Evolutionary conservation across 2,329 filamentous ascomycete species (phyloP).

Genomic region (Chaetomiaceae sp.): DNA sequence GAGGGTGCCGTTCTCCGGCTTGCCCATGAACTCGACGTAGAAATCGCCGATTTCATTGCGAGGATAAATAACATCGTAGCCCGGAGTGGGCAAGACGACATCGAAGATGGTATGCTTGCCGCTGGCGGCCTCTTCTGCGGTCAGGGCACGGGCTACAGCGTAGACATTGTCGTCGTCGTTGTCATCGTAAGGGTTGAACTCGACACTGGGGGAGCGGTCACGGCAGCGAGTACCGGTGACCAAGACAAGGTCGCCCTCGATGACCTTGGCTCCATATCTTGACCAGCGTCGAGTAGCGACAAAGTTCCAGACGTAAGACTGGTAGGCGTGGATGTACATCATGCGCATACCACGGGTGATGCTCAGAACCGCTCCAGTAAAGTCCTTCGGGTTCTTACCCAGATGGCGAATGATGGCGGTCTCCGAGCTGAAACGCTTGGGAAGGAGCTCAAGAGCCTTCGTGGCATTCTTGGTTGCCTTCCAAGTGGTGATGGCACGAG

Average conservation of each 20-base stretch:
- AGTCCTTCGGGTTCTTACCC: constrained; percentile 56
- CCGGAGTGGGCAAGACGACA: constrained; percentile 85
- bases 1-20: constrained; percentile 68
- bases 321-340: constrained; percentile 97
- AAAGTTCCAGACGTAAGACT: constrained; percentile 91
- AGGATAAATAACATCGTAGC: constrained; percentile 85
- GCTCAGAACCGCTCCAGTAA: constrained; percentile 70
- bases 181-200: constrained; percentile 52
- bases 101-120: constrained; percentile 81
- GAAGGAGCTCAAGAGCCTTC: constrained; percentile 64
- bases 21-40: constrained; percentile 83
- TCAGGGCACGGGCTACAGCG: constrained; percentile 64
- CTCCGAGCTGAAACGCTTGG: constrained; percentile 79
- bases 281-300: constrained; percentile 78
- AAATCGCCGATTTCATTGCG: constrained; percentile 76
- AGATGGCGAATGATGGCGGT: constrained; percentile 74
- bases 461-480: constrained; percentile 53
- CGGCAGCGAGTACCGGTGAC: constrained; percentile 30
- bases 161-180: constrained; percentile 41
- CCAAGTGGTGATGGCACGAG: constrained; percentile 74
- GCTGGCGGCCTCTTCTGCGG: constrained; percentile 69
- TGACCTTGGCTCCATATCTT: constrained; percentile 65
- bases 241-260: constrained; percentile 82
- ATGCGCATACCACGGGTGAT: constrained; percentile 79
- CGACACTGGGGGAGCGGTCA: constrained; percentile 32